A percentile compares a stretch with the other conserved stretches of the same genome.
Conservation (phyloP, 2,329 filamentous ascomycete species). For the Chrysoporthe cubensis region DNA sequence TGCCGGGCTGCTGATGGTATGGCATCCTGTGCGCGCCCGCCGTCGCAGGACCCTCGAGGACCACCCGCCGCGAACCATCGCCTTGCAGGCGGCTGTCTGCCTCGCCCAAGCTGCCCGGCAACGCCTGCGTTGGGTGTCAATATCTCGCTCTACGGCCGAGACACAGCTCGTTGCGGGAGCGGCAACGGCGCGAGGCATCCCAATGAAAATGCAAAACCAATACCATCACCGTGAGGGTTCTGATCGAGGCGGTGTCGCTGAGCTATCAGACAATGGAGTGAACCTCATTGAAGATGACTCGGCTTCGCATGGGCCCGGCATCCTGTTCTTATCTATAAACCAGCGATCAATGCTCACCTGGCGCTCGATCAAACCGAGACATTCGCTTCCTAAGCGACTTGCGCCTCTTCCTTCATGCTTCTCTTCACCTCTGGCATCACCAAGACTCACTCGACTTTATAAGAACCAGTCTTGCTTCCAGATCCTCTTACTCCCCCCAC, state of each 20-base stretch:
- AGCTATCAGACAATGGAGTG: constrained; percentile 9
- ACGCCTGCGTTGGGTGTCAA: constrained; percentile 13
- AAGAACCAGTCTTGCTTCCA: constrained; percentile 13
- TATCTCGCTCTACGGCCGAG: constrained; percentile 25
- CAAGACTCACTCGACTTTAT: constrained; percentile 1
- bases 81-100: constrained; percentile 14
- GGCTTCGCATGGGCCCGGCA: constrained; percentile 16
- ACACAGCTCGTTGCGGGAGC: constrained; percentile 18
- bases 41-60: constrained; percentile 4
- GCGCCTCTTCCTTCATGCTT: neutral
- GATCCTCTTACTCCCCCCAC: too few relatives aligned
- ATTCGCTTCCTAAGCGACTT: constrained; percentile 30
- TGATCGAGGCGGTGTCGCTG: constrained; percentile 13
- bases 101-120: constrained; percentile 11
- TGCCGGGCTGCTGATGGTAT: constrained; percentile 12
- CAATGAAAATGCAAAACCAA: constrained; percentile 12
- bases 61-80: constrained; percentile 4
- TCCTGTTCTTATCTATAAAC: constrained; percentile 21
- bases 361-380: constrained; percentile 30
- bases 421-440: constrained; percentile 9
- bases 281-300: constrained; percentile 23
- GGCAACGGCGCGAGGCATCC: constrained; percentile 10
- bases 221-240: neutral
- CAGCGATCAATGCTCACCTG: constrained; percentile 24
- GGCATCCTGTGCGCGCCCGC: constrained; percentile 8